Base-by-base conservation (phyloP, 371 early-diverging fungal species). In the Umbelopsis sp. region DNA sequence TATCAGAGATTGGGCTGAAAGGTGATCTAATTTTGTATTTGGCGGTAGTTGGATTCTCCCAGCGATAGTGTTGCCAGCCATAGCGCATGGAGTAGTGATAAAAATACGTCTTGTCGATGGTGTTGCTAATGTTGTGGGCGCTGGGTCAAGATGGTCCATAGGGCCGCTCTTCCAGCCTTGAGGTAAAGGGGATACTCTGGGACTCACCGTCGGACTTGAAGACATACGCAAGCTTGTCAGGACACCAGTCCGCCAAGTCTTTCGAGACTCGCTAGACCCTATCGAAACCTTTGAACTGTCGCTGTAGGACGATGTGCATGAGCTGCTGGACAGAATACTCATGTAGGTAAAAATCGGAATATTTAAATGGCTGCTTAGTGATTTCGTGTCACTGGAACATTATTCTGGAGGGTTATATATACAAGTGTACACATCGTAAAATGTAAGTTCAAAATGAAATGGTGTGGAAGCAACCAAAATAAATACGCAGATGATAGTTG, bases 391-490 rank as follows among this genome's bases (percentile, higher is more conserved):
- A 22, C 2, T 12, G 12, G 12, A 4, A 24, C 5, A 12, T 51
- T 29, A 29, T 12, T 1, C 18, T 20, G 22, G 7, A 51, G 29
- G 29, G 22, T 51, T 18, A 20, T 51, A 51, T 51, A 51, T 51
- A 51, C 52, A 22, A 12, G 52, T 29, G 22, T 24, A 10, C 10
- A 24, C 52, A 41, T 41, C 10, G 41, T 41, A 57, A 37, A 57
- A 57, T 57, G 35, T 25, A 57, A 16, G 57, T 57, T 35, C 35
- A 57, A 18, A 57, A 57, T 57, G n/a, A 57, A 57, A 57, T 35
- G 29, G 11, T 18, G 35, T 35, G 57, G 7, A 35, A 35, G n/a
- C 18, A 41, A 41, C 2, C 41, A 41, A 41, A 41, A 41, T 41
- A 41, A 41, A 1, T 12, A 12, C 12, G 1, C 7, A 12, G 12